Percentiles rank a stretch among this genome's conserved stretches.
Conservation (phyloP, 2,329 filamentous ascomycete genomes). For the Amauroascus niger region DNA sequence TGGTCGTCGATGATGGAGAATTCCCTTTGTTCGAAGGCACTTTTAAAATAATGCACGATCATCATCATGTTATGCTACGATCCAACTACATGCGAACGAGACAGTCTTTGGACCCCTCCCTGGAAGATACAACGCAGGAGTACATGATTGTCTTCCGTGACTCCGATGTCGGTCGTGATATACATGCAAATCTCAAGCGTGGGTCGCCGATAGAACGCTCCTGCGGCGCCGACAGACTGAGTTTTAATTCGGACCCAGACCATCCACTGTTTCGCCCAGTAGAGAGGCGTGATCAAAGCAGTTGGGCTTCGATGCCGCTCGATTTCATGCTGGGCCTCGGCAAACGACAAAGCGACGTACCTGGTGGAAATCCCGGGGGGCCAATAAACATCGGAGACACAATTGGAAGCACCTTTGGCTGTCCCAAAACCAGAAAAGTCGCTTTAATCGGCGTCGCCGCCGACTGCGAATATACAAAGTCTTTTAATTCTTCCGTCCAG, state of each 20-base stretch:
- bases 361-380: constrained; percentile 54
- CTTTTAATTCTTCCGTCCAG: constrained; percentile 54
- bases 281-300: constrained; percentile 6
- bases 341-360: constrained; percentile 50
- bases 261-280: constrained; percentile 54
- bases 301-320: constrained; percentile 52
- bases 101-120: constrained; percentile 59
- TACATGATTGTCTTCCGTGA: constrained; percentile 89
- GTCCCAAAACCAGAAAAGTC: constrained; percentile 80
- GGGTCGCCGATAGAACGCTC: constrained; percentile 38
- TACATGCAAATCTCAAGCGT: constrained; percentile 56
- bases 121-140: constrained; percentile 51
- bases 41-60: constrained; percentile 69
- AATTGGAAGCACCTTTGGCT: constrained; percentile 76
- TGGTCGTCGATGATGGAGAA: constrained; percentile 64
- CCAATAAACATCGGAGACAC: constrained; percentile 61
- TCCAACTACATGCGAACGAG: constrained; percentile 64
- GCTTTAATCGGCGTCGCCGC: constrained; percentile 86
- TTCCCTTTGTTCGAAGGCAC: constrained; percentile 80
- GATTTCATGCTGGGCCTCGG: constrained; percentile 56
- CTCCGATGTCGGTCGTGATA: constrained; percentile 57
- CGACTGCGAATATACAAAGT: constrained; percentile 75
- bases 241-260: constrained; percentile 65
- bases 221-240: constrained; percentile 66
- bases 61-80: constrained; percentile 76